Evolutionary conservation across 805 yeast species (phyloP), one percentile per base, ranked within the genome.

Genomic region (Monosporozyma aquatica): DNA sequence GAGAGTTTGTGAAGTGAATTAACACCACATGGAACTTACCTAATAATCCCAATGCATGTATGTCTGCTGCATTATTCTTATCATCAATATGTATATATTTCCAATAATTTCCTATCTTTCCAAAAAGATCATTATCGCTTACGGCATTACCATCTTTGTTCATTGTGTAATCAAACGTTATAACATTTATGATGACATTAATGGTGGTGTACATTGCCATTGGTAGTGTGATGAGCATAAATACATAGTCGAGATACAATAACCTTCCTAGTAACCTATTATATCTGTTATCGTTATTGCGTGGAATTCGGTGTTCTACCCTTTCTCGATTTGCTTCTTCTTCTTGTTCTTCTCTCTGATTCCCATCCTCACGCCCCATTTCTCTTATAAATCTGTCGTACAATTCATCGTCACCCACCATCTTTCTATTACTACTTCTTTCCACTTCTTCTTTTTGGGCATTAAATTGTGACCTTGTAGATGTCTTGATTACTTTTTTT

Each of bases 1-100:
- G 1, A 11, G 25, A 9, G n/a, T 51, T 46, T 6, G 58, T 44
- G 35, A 58, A 53, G 45, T 47, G 59, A 3, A 58, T 51, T 5
- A 60, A 41, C 5, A 59, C 51, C 39, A 60, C 61, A 46, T 61
- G 65, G 34, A 59, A 61, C 44, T 56, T 60, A 27, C 57, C 57
- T 38, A 61, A 30, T 28, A 60, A 43, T 8, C 57, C 57, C 37
- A 61, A 34, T 24, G 57, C n/a, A n/a, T n/a, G n/a, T n/a, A n/a
- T n/a, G n/a, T n/a, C n/a, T n/a, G n/a, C n/a, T n/a, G n/a, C n/a
- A n/a, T n/a, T n/a, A n/a, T n/a, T n/a, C n/a, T n/a, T n/a, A n/a
- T n/a, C n/a, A n/a, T n/a, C n/a, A n/a, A 56, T 49, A 17, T 44
- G 43, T 18, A 53, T 48, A 33, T 47, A 43, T 15, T 46, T 49